These are phyloP conservation scores for Raphanus hybrid DNA, from an alignment of 441 rosid genomes.

Conservation along the genomic window DNA sequence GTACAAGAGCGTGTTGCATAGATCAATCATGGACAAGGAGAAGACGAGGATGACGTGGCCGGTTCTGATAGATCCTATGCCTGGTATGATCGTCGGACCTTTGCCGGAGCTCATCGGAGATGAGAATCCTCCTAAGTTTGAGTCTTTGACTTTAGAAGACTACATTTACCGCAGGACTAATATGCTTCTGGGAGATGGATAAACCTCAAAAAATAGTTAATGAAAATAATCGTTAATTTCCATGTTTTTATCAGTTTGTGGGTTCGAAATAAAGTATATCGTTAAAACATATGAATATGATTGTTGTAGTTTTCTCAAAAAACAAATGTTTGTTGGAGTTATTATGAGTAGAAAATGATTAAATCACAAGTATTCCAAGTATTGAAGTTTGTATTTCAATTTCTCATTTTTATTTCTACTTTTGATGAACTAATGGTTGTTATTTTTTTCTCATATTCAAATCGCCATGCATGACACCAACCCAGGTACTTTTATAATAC, in stretches of 20 bases:
- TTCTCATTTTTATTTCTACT: too few relatives aligned
- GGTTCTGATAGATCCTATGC: slow-evolving; percentile 52
- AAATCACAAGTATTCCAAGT: too few relatives aligned
- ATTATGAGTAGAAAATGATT: too few relatives aligned
- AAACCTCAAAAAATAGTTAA: neutral
- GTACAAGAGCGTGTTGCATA: slow-evolving; percentile 53
- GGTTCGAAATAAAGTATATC: neutral
- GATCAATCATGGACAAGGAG: slow-evolving; percentile 44
- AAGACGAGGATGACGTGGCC: slow-evolving; percentile 66
- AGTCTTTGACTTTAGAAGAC: slow-evolving; percentile 55
- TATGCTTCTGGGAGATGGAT: neutral
- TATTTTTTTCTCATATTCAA: too few relatives aligned
- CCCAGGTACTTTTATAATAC: too few relatives aligned
- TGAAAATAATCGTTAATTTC: neutral
- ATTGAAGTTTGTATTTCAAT: too few relatives aligned
- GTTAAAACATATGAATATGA: too few relatives aligned
- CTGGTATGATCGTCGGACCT: slow-evolving; percentile 49
- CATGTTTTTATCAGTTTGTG: neutral
- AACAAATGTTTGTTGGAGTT: too few relatives aligned
- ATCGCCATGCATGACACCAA: too few relatives aligned
- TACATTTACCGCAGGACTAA: slow-evolving; percentile 47
- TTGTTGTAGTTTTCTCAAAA: too few relatives aligned
- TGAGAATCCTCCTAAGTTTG: slow-evolving; percentile 54
- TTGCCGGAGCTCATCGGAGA: slow-evolving; percentile 47
- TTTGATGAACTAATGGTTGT: too few relatives aligned